Base-by-base conservation (phyloP, 169 alveolate species). In the Prorocentrum cordatum region DNA sequence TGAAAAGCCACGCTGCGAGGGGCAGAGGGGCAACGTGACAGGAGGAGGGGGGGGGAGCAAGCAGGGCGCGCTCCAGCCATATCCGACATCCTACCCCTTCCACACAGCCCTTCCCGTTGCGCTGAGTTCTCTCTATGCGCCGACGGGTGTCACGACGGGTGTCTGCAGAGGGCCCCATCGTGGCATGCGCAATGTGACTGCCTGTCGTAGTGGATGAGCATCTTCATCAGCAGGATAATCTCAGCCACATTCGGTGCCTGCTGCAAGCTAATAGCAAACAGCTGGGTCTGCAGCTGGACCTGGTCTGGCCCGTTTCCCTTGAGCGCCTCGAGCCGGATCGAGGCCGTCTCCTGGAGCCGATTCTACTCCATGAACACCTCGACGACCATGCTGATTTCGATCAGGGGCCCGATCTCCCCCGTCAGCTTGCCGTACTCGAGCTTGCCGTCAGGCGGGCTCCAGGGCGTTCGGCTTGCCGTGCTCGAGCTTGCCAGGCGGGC, bases 281-380 rank as follows among this genome's bases (percentile, higher is more conserved):
- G 96, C 92, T 97, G 97, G 33, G 99, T 98, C 95, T 98, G 99
- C 38, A 98, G 95, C 89, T 95, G 97, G 32, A 97, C 98, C 91
- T 98, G 99, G 94, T 98, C 99, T 26, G 99, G 98, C 93, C 95
- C 95, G 95, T 98, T 4, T 42, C 95, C 96, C 93, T 96, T 97
- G 84, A 99, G 95, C 89, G 97, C 98, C 75, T 98, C 99, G 54
- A 99, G 95, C 92, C 98, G 93, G 87, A 98, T 95, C 27, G 99
- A 97, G 35, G 99, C 98, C 50, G 97, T 93, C 93, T 98, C 99
- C 94, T 98, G 98, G 68, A 97, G 94, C 88, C 97, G 96, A 66
- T 96, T 94, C 85, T 93, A 96, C 45, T 95, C 94, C 92, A 96
- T 93, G 96, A 96, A 94, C 73, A 95, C 94, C 66, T 96, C 96